These are phyloP conservation scores for Sanghuangporus baumii DNA, from an alignment of 1,284 basidiomycete species.

Conservation along the genomic window DNA sequence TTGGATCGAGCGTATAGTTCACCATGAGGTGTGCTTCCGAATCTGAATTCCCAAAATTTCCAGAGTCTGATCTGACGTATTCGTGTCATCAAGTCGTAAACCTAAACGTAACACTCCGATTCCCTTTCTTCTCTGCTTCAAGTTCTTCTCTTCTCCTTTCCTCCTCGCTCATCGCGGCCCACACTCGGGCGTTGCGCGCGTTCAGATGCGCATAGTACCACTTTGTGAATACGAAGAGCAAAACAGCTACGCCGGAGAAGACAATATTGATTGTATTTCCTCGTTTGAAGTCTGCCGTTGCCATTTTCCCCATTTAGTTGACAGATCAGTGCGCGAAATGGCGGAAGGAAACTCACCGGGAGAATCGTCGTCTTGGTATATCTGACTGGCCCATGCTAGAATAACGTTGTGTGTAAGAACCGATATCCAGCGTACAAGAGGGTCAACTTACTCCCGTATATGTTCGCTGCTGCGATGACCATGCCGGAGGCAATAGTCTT, in stretches of 20 bases:
- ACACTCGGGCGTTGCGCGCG: slow-evolving; percentile 22
- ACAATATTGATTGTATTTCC: slow-evolving; percentile 36
- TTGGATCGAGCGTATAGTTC: no score
- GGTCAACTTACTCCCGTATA: slow-evolving; percentile 21
- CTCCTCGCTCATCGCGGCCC: slow-evolving; percentile 23
- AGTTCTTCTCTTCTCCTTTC: slow-evolving; percentile 26
- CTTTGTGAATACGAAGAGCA: slow-evolving; percentile 32
- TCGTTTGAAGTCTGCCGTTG: slow-evolving; percentile 28
- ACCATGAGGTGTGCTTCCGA: no score
- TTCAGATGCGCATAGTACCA: slow-evolving; percentile 28
- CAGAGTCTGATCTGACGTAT: background rate
- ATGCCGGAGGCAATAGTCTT: slow-evolving; percentile 31
- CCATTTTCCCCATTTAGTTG: background rate
- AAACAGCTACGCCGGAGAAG: slow-evolving; percentile 29
- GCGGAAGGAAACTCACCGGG: slow-evolving; percentile 24
- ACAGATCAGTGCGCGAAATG: background rate
- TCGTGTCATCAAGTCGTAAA: slow-evolving; percentile 26
- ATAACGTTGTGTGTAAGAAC: no score
- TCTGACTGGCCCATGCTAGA: slow-evolving; percentile 22
- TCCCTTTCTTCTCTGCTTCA: slow-evolving; percentile 28
- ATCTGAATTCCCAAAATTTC: background rate
- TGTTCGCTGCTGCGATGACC: slow-evolving; percentile 31
- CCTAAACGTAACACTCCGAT: slow-evolving; percentile 29
- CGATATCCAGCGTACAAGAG: background rate
- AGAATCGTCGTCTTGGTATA: slow-evolving; percentile 33